Percentiles rank a stretch among this genome's conserved stretches.
Conservation (phyloP, 2,329 filamentous ascomycete genomes). For the Emmonsia crescens region DNA sequence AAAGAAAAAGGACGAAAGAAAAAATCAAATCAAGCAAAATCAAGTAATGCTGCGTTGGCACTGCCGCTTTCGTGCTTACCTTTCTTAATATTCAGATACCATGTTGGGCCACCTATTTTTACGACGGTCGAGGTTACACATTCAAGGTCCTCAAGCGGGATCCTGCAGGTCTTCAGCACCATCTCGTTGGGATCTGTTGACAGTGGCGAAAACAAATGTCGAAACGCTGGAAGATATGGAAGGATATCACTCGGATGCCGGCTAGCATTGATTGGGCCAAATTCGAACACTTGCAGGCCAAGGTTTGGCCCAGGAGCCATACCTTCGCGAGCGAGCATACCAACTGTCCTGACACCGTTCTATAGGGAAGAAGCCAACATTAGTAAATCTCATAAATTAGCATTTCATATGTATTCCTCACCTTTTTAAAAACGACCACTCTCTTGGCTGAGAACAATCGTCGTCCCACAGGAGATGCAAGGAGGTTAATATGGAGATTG, state of each 20-base stretch:
- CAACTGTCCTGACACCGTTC: constrained; percentile 72
- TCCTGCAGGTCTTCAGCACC: constrained; percentile 54
- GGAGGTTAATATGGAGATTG: constrained; percentile 64
- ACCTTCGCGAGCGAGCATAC: constrained; percentile 69
- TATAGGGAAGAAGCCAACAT: constrained; percentile 22
- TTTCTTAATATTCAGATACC: constrained; percentile 41
- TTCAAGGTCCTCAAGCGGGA: constrained; percentile 70
- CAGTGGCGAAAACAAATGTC: constrained; percentile 55
- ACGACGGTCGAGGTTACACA: constrained; percentile 63
- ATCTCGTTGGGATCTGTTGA: constrained; percentile 58
- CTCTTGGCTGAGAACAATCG: constrained; percentile 66
- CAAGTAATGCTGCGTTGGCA: not conserved
- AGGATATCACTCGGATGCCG: constrained; percentile 75
- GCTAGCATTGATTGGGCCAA: constrained; percentile 56
- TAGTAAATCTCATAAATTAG: constrained; percentile 13
- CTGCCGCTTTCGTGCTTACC: constrained; percentile 24
- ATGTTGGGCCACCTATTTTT: constrained; percentile 40
- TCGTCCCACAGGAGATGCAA: constrained; percentile 72
- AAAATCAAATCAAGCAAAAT: not conserved
- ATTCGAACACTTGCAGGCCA: constrained; percentile 66
- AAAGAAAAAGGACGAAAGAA: not conserved
- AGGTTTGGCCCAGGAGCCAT: constrained; percentile 55
- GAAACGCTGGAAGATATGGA: constrained; percentile 66
- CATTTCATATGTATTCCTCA: constrained; percentile 18
- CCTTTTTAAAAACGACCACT: constrained; percentile 68